phyloP scores from a whole-genome alignment of 352 stramenopile genomes.

The Phytophthora cryptogea region DNA sequence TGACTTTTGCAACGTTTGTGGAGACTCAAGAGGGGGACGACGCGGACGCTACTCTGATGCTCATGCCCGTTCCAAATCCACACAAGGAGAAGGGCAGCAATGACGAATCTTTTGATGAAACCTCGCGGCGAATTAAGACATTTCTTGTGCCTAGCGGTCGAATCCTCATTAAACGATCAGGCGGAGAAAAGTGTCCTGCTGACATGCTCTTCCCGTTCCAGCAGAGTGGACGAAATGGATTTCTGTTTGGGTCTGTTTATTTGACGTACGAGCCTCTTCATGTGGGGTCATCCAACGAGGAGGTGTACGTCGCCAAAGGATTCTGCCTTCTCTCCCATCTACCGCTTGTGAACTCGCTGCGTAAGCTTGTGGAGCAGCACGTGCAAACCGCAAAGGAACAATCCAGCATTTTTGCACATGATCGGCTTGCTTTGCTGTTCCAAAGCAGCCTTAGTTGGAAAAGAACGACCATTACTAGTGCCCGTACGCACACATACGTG shows the following conservation, averaged over 20 bases:
- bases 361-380: conserved; percentile 62
- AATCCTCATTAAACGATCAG: conserved; percentile 47
- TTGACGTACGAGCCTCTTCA: conserved; percentile 69
- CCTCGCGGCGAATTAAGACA: conserved; percentile 61
- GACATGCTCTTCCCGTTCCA: conserved; percentile 78
- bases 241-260: conserved; percentile 78
- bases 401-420: conserved; percentile 53
- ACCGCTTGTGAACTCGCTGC: conserved; percentile 65
- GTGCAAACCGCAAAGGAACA: conserved; percentile 35
- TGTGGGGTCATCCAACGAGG: conserved; percentile 48
- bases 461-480: conserved; percentile 37
- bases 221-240: conserved; percentile 72
- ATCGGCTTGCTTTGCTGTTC: conserved; percentile 51
- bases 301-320: conserved; percentile 64
- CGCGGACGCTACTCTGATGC: conserved; percentile 51
- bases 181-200: conserved; percentile 40
- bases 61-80: conserved; percentile 55
- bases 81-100: conserved; percentile 19
- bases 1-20: conserved; percentile 77
- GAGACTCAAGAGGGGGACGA: conserved; percentile 50
- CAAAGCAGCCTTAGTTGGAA: conserved; percentile 44
- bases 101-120: conserved; percentile 54
- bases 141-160: conserved; percentile 75
- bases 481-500: conserved; percentile 35
- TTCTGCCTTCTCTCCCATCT: conserved; percentile 71